Evolutionary conservation across 1,284 basidiomycete species (phyloP), one percentile per base, ranked within the genome.

Genomic region (Boletus mariae): DNA sequence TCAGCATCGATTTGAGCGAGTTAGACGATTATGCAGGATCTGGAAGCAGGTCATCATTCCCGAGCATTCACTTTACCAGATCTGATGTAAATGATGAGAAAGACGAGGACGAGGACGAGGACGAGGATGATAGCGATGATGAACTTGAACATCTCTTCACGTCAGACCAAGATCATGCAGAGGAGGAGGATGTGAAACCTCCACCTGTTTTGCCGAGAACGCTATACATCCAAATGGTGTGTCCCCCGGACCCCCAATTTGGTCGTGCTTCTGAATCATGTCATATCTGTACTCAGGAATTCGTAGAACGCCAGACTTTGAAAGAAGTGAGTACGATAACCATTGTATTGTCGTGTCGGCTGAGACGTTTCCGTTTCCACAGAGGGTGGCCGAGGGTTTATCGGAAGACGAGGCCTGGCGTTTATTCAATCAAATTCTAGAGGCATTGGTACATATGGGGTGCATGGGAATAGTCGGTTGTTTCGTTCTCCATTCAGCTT

Each of bases 401-500:
- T 77, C 79, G 0, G 91, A 93, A 69, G 84, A 92, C 44, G 92
- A 96, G 58, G 85, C 86, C 0, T 98, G 95, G 95, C 75, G 90
- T 28, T 74, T 98, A 17, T 92, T 98, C 64, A 85, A 91, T 47
- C 94, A 98, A 71, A 87, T 96, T 49, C 71, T 98, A n/a, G 93
- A 97, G 58, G 95, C 94, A 0, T 77, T 98, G 4, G 88, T 90
- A 0, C 92, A 98, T 62, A 94, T 98, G 82, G 85, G 90, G 13
- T 85, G 84, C 28, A 77, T 92, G 45, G 90, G 91, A 26, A 95
- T 98, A 60, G 88, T 85, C 45, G 45, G 47, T 49, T 11, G 29
- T 9, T 50, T 54, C 17, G 7, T 40, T 47, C 42, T 34, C 8
- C n/a, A 28, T 32, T 2, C 25, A 1, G 2, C 25, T 25, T 40